Base-by-base conservation (phyloP, 2,329 filamentous ascomycete species). In the Penicillium sp. region DNA sequence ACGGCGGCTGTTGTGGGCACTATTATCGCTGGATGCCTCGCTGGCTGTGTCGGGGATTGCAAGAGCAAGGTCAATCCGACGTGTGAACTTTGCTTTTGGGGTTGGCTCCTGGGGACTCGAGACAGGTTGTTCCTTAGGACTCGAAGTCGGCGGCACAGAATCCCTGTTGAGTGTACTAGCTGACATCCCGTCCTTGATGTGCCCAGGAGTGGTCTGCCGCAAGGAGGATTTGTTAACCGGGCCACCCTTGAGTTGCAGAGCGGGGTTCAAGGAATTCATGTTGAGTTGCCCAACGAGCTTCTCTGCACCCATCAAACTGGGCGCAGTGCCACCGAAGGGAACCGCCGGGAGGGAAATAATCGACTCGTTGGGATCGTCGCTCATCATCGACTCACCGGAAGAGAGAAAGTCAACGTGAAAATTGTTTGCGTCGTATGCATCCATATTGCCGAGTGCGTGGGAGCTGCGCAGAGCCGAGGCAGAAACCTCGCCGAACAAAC, bases 401-500 rank as follows among this genome's bases (percentile, higher is more conserved):
- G 73, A 76, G 60, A 70, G 64, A 64, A 74, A 76, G 61, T 75
- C 71, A 48, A 74, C 66, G 58, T 73, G 74, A 56, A 73, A 69
- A 49, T 72, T 65, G 55, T 73, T 69, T 41, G 67, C 65, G 51
- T 70, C 68, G 54, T 70, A 71, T 4, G 63, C 68, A 51, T 67
- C 61, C 10, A 66, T 33, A 38, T 71, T 64, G 27, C 71, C 78
- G 23, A 85, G 70, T 21, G 79, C 71, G 13, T 78, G 79, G 17
- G 84, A 84, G 66, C 79, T 84, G 49, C 77, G 74, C 15, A 87
- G 66, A 12, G 81, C 81, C 21, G 83, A 84, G 29, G 78, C 73
- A 12, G 81, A 81, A 61, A 88, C 83, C 68, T 88, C 85, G 13
- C 85, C 85, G 66, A 87, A 88, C 6, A 88, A 74, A 49, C 81